Evolutionary conservation across 352 stramenopile species (phyloP).

Genomic region (Phytophthora fragariaefolia): DNA sequence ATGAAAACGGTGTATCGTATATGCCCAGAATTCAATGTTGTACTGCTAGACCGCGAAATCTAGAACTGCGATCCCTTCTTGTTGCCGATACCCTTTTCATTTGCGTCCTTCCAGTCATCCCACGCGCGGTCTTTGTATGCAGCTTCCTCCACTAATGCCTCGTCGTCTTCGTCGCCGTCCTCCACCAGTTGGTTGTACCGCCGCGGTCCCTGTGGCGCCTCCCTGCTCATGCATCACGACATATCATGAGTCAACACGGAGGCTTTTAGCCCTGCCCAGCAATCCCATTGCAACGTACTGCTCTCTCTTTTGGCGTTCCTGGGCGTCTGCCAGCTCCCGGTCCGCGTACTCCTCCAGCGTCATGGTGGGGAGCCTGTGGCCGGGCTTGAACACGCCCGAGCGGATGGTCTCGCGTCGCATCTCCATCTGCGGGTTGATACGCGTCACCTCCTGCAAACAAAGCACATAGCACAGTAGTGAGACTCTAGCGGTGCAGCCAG

Average conservation of each 20-base stretch:
- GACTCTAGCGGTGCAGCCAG: too few species aligned
- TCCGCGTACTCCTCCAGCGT: slow-evolving; percentile 94
- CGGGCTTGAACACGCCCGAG: slow-evolving; percentile 93
- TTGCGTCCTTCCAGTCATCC: slow-evolving; percentile 98
- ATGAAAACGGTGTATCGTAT: too few species aligned
- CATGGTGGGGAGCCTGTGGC: slow-evolving; percentile 97
- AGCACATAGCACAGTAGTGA: not conserved
- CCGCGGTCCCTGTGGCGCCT: slow-evolving; percentile 61
- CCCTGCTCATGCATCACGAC: slow-evolving; percentile 34
- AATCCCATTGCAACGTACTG: slow-evolving; percentile 43
- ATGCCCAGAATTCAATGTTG: too few species aligned
- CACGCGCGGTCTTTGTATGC: slow-evolving; percentile 94
- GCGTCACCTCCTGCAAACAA: slow-evolving; percentile 70
- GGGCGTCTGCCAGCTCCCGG: slow-evolving; percentile 85
- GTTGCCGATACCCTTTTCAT: slow-evolving; percentile 96
- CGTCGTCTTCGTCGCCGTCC: slow-evolving; percentile 96
- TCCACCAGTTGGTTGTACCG: slow-evolving; percentile 94
- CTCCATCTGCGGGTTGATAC: slow-evolving; percentile 87
- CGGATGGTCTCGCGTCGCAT: slow-evolving; percentile 90
- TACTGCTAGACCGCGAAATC: slow-evolving; percentile 1
- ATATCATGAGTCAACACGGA: slow-evolving; percentile 1
- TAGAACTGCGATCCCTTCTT: slow-evolving; percentile 96
- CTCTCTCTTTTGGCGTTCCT: slow-evolving; percentile 85
- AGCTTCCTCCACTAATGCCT: slow-evolving; percentile 91
- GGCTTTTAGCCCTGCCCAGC: not conserved